phyloP scores from a whole-genome alignment of 306 rosid species.

The Inga oerstediana region DNA sequence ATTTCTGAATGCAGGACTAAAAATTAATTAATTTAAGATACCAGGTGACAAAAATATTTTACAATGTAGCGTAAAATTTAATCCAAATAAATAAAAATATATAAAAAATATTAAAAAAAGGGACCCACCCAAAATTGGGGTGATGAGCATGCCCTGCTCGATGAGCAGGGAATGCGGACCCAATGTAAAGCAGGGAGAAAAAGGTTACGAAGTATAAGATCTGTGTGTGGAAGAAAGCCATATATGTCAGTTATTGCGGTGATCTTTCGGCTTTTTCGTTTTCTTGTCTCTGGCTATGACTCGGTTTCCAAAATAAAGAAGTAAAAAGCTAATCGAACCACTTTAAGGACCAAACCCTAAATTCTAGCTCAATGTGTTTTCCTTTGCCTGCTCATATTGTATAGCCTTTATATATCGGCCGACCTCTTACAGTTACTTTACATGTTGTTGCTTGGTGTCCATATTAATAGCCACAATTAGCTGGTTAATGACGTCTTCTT shows the following conservation, averaged over 20 bases:
- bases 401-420: background rate
- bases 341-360: conserved; percentile 17
- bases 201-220: background rate
- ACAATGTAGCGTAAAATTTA: too few relatives aligned
- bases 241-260: background rate
- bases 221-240: background rate
- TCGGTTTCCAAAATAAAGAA: background rate
- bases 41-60: too few relatives aligned
- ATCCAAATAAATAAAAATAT: too few relatives aligned
- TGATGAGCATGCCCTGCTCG: too few relatives aligned
- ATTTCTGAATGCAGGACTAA: too few relatives aligned
- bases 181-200: background rate
- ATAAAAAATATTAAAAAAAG: too few relatives aligned
- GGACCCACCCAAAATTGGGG: too few relatives aligned
- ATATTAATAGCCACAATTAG: background rate
- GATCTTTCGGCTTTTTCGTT: background rate
- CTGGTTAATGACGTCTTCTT: background rate
- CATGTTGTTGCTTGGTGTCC: background rate
- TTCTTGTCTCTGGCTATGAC: background rate
- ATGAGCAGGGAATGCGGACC: background rate
- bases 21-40: too few relatives aligned
- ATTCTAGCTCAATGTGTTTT: background rate
- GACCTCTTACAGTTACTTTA: background rate
- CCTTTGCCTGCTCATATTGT: background rate
- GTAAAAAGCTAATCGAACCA: background rate